Evolutionary conservation across 805 yeast genomes (phyloP).

Genomic region (Starmerella scarabaei): DNA sequence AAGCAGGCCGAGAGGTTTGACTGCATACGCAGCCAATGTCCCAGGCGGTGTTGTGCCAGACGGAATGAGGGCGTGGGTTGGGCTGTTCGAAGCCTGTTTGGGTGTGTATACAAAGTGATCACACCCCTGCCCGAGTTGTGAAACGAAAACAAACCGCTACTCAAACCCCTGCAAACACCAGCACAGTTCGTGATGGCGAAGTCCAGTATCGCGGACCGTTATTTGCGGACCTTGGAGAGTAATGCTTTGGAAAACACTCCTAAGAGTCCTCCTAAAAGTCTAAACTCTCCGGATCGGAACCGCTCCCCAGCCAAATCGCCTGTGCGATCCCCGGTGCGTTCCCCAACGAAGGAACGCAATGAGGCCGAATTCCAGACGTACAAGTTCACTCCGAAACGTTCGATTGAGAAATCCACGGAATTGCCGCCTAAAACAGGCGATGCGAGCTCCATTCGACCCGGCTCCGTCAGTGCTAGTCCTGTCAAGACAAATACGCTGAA

Average conservation of each 20-base stretch:
- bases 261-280: slow-evolving; percentile 25
- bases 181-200: slow-evolving; percentile 11
- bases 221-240: slow-evolving; percentile 21
- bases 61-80: no score
- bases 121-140: not conserved
- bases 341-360: not conserved
- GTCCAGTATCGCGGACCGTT: slow-evolving; percentile 19
- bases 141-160: not conserved
- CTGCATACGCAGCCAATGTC: no score
- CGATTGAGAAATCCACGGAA: no score
- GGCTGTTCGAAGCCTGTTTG: no score
- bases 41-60: no score
- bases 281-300: slow-evolving; percentile 3
- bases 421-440: no score
- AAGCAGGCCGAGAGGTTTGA: no score
- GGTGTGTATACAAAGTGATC: no score
- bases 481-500: not conserved
- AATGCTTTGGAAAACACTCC: slow-evolving; percentile 17
- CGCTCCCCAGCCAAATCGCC: not conserved
- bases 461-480: not conserved
- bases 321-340: not conserved
- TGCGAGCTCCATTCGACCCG: not conserved
- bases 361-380: not conserved
- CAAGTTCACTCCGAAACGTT: no score
- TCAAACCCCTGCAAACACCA: no score